phyloP scores from a whole-genome alignment of 2,329 filamentous ascomycete species.

The Fusarium transvaalense region DNA sequence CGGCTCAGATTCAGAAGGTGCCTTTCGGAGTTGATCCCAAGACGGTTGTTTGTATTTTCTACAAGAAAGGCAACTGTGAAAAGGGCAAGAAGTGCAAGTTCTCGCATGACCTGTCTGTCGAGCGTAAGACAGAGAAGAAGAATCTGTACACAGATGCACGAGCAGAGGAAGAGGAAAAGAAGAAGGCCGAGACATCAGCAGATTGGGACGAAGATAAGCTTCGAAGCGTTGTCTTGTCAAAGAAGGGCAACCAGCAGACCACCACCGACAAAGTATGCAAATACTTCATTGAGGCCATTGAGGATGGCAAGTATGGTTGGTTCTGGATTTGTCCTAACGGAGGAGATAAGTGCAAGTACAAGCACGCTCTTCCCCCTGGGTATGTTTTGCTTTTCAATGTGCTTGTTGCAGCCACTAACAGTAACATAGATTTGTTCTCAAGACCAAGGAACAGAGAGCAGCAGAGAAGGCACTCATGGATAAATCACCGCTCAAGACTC shows the following conservation, averaged over 20 bases:
- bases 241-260: slow-evolving; percentile 96
- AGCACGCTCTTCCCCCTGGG: slow-evolving; percentile 94
- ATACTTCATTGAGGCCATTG: slow-evolving; percentile 95
- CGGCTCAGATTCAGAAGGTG: slow-evolving; percentile 96
- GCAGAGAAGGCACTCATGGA: slow-evolving; percentile 96
- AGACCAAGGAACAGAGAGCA: slow-evolving; percentile 96
- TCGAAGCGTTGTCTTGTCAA: slow-evolving; percentile 88
- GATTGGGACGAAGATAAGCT: slow-evolving; percentile 99
- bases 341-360: slow-evolving; percentile 98
- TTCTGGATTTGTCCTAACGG: slow-evolving; percentile 99
- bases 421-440: slow-evolving; percentile 82
- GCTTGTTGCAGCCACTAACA: slow-evolving; percentile 42
- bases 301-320: slow-evolving; percentile 99
- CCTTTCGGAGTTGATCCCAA: slow-evolving; percentile 98
- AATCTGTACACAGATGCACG: slow-evolving; percentile 89
- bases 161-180: slow-evolving; percentile 76
- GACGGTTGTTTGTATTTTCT: slow-evolving; percentile 96
- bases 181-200: slow-evolving; percentile 92
- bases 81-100: slow-evolving; percentile 99
- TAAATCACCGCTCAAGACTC: slow-evolving; percentile 92
- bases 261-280: slow-evolving; percentile 99
- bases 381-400: slow-evolving; percentile 62
- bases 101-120: slow-evolving; percentile 88
- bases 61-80: slow-evolving; percentile 96
- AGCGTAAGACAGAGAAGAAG: slow-evolving; percentile 92